Percentiles rank a stretch among this genome's conserved stretches.
These are phyloP conservation scores for Rhododendron griersonianum DNA, from an alignment of 148 eudicot species.

Conservation along the genomic window DNA sequence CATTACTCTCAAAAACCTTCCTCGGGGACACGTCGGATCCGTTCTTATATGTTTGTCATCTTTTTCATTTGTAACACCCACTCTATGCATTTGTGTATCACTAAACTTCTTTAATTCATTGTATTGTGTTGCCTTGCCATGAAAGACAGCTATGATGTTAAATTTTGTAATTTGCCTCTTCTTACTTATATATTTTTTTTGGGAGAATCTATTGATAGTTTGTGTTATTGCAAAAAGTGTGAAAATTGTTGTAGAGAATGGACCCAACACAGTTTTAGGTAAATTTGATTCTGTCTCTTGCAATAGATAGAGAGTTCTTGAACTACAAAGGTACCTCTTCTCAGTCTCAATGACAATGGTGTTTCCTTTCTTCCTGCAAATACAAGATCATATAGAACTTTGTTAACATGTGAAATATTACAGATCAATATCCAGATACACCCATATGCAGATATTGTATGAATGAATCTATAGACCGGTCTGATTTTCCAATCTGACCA, in stretches of 20 bases:
- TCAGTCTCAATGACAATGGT: conserved; percentile 33
- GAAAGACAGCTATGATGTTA: not conserved
- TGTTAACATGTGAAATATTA: not conserved
- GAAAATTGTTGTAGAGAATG: not conserved
- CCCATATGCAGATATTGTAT: not conserved
- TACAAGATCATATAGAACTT: not conserved
- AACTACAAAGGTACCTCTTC: conserved; percentile 23
- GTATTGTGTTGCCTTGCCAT: not conserved
- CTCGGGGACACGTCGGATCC: not conserved
- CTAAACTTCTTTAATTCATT: not conserved
- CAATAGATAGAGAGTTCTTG: not conserved
- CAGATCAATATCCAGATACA: not conserved
- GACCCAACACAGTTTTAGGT: not conserved
- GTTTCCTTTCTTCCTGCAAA: conserved; percentile 62
- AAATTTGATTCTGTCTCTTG: not conserved
- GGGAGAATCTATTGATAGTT: not conserved
- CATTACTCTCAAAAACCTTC: too few relatives aligned
- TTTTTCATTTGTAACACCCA: not conserved
- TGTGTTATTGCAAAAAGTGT: not conserved
- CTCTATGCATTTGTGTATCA: not conserved
- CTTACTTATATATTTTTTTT: not conserved
- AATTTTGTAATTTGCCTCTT: not conserved
- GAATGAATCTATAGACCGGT: not conserved
- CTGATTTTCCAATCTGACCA: not conserved
- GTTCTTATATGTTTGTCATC: not conserved